A percentile compares a stretch with the other conserved stretches of the same genome.
phyloP scores from a whole-genome alignment of 2,329 filamentous ascomycete species.

The Fusarium succisae region DNA sequence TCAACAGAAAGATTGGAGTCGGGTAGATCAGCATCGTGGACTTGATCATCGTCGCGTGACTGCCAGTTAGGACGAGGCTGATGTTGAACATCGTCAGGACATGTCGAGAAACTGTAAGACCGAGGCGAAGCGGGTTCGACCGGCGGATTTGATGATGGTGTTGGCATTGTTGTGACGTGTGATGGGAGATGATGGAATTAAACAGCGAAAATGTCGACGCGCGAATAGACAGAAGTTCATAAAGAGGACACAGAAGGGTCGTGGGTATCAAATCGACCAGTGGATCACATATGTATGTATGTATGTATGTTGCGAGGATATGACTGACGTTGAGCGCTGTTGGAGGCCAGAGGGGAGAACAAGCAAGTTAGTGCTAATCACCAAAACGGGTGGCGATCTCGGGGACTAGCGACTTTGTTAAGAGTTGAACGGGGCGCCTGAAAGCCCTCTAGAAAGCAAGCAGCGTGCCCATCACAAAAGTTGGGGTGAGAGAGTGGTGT shows the following conservation, averaged over 20 bases:
- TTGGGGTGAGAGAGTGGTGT: not conserved
- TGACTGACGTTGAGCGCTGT: slow-evolving; percentile 28
- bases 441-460: slow-evolving; percentile 34
- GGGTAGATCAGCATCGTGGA: slow-evolving; percentile 32
- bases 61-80: slow-evolving; percentile 40
- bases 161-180: slow-evolving; percentile 52
- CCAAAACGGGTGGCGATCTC: slow-evolving; percentile 41
- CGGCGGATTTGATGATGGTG: slow-evolving; percentile 55
- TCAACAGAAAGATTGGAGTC: slow-evolving; percentile 30
- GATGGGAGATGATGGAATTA: slow-evolving; percentile 19
- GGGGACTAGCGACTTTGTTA: slow-evolving; percentile 22
- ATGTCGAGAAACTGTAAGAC: slow-evolving; percentile 53
- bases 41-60: slow-evolving; percentile 33
- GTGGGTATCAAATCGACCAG: slow-evolving; percentile 30
- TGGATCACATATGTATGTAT: slow-evolving; percentile 10
- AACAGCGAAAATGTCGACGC: not conserved
- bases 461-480: slow-evolving; percentile 30
- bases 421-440: slow-evolving; percentile 26
- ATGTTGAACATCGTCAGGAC: slow-evolving; percentile 54
- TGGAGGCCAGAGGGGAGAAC: slow-evolving; percentile 31
- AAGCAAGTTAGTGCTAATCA: slow-evolving; percentile 35
- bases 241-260: slow-evolving; percentile 1
- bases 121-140: slow-evolving; percentile 50
- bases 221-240: not conserved
- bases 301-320: slow-evolving; percentile 16